A percentile compares a stretch with the other conserved stretches of the same genome.
These are phyloP conservation scores for Lumnitzera racemosa DNA, from an alignment of 345 rosid genomes.

Conservation along the genomic window DNA sequence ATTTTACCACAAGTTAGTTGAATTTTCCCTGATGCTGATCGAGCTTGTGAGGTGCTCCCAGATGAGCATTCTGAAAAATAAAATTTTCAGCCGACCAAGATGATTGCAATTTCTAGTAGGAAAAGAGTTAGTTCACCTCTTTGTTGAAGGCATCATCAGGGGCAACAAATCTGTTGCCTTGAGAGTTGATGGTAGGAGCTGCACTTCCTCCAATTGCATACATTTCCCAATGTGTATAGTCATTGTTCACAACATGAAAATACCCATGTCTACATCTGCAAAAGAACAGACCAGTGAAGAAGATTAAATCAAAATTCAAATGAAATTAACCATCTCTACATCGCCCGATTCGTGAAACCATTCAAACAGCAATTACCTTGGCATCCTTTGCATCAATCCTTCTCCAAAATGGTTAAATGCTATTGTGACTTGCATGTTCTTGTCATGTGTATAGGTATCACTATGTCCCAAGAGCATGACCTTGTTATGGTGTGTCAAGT, in stretches of 20 bases:
- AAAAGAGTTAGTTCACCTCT: constrained; percentile 5
- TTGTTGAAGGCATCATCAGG: constrained; percentile 9
- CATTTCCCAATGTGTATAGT: constrained; percentile 20
- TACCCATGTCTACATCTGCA: constrained; percentile 20
- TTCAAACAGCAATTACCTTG: constrained; percentile 4
- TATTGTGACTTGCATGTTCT: constrained; percentile 21
- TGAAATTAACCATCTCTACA: too few relatives aligned
- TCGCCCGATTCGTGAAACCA: too few relatives aligned
- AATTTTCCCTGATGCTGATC: too few relatives aligned
- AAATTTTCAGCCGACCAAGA: too few relatives aligned
- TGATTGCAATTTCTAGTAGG: too few relatives aligned
- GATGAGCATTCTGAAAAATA: too few relatives aligned
- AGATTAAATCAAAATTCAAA: neutral
- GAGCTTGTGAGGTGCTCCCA: too few relatives aligned
- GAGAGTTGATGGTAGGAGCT: constrained; percentile 14
- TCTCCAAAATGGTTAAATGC: constrained; percentile 20
- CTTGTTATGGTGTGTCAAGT: constrained; percentile 17
- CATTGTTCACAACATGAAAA: constrained; percentile 21
- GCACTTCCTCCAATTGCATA: constrained; percentile 19
- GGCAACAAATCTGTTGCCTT: constrained; percentile 17
- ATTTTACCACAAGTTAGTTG: too few relatives aligned
- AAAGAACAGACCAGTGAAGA: neutral
- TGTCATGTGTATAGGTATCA: constrained; percentile 6
- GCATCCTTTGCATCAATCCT: constrained; percentile 20
- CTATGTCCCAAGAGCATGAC: constrained; percentile 17